Conservation (phyloP, 257 asterid species). For the Rhazya stricta region DNA sequence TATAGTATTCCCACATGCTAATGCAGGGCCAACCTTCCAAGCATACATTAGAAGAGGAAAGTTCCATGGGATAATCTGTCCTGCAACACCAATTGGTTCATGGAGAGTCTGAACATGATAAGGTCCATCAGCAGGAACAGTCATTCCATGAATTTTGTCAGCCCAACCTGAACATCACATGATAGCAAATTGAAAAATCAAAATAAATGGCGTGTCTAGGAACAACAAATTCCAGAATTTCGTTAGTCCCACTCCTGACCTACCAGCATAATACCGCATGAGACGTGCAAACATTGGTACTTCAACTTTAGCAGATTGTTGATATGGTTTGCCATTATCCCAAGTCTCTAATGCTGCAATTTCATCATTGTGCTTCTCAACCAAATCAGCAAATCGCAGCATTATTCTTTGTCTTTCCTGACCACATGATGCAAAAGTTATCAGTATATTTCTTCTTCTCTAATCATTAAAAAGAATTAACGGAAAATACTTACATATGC, state of each 20-base stretch:
- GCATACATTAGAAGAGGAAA: slow-evolving; percentile 86
- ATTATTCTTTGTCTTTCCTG: slow-evolving; percentile 82
- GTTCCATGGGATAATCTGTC: slow-evolving; percentile 98
- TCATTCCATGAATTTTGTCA: slow-evolving; percentile 91
- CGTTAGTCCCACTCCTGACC: slow-evolving; percentile 12
- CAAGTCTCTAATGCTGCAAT: slow-evolving; percentile 88
- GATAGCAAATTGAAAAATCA: background rate
- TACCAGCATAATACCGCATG: slow-evolving; percentile 86
- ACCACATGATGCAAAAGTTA: slow-evolving; percentile 15
- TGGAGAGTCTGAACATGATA: slow-evolving; percentile 89
- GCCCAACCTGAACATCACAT: slow-evolving; percentile 71
- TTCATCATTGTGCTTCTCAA: slow-evolving; percentile 85
- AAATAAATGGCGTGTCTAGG: background rate
- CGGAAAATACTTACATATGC: slow-evolving; percentile 57
- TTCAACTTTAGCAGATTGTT: slow-evolving; percentile 67
- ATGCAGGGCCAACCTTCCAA: slow-evolving; percentile 96
- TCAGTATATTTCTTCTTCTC: background rate
- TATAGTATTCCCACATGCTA: slow-evolving; percentile 79
- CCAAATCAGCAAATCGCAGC: slow-evolving; percentile 76
- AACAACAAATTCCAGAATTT: background rate
- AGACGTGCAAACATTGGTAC: slow-evolving; percentile 73
- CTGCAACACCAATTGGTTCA: slow-evolving; percentile 96
- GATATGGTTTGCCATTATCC: slow-evolving; percentile 83
- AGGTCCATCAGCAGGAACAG: slow-evolving; percentile 86
- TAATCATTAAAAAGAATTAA: slow-evolving; percentile 2